Percentiles rank a stretch among this genome's conserved stretches.
Evolutionary conservation across 176 grass and related monocot species (phyloP).

Genomic region (Zea mays): DNA sequence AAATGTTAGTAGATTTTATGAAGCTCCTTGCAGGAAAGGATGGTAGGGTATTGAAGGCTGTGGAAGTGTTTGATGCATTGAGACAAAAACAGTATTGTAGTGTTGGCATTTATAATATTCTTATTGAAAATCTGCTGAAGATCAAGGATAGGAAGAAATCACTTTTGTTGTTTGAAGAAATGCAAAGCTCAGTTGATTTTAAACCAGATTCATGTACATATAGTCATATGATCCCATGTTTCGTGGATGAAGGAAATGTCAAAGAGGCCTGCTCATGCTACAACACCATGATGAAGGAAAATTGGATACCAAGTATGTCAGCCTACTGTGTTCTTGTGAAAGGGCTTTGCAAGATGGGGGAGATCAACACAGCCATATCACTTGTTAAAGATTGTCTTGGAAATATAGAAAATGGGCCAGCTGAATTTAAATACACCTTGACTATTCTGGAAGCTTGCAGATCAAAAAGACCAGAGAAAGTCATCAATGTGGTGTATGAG

Average conservation of each 20-base stretch:
- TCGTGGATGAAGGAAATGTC: constrained; percentile 71
- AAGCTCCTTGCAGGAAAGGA: constrained; percentile 58
- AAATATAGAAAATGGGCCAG: constrained; percentile 81
- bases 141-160: constrained; percentile 62
- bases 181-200: constrained; percentile 52
- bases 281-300: constrained; percentile 67
- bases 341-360: constrained; percentile 76
- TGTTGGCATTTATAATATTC: constrained; percentile 67
- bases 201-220: constrained; percentile 66
- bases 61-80: constrained; percentile 65
- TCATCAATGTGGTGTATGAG: constrained; percentile 70
- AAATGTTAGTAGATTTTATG: constrained; percentile 61
- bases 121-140: constrained; percentile 68
- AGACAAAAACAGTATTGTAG: constrained; percentile 59
- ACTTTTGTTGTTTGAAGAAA: constrained; percentile 63
- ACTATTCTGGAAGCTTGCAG: constrained; percentile 72
- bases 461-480: constrained; percentile 66
- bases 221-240: constrained; percentile 78
- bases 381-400: constrained; percentile 82
- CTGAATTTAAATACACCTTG: constrained; percentile 93
- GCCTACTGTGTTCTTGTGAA: constrained; percentile 75
- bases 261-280: constrained; percentile 83
- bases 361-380: constrained; percentile 67
- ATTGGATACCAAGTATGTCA: constrained; percentile 59
- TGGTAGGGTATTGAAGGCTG: constrained; percentile 52